A percentile compares a stretch with the other conserved stretches of the same genome.
phyloP scores from a whole-genome alignment of 768 basidiomycete genomes.

The Dioszegia hungarica region DNA sequence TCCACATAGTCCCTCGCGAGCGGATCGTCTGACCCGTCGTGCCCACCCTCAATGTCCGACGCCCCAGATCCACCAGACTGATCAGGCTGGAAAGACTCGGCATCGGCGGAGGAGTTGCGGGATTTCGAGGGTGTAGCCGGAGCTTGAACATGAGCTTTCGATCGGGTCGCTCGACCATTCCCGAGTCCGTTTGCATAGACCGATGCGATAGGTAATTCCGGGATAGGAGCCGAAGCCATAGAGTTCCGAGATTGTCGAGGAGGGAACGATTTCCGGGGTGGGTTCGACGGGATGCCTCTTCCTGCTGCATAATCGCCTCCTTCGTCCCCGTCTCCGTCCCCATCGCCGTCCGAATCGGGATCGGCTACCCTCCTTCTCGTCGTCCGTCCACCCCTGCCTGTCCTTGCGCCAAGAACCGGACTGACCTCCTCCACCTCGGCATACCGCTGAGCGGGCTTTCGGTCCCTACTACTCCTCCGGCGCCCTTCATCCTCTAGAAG shows the following conservation, averaged over 20 bases:
- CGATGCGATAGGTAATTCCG: too few relatives aligned
- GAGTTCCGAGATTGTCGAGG: constrained; percentile 13
- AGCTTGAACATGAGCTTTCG: background rate
- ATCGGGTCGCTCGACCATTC: background rate
- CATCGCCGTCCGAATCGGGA: constrained; percentile 5
- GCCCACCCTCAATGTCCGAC: constrained; percentile 1
- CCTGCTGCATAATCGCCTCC: constrained; percentile 17
- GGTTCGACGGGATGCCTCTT: background rate
- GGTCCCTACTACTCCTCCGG: background rate
- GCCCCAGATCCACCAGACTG: background rate
- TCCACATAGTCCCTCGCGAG: constrained; percentile 14
- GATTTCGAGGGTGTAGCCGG: background rate
- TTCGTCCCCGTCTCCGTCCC: constrained; percentile 11
- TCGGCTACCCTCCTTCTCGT: background rate
- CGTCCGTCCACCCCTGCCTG: background rate
- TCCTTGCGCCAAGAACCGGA: background rate
- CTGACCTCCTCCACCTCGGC: background rate
- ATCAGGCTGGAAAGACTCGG: constrained; percentile 24
- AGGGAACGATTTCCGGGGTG: constrained; percentile 29
- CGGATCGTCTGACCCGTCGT: constrained; percentile 19
- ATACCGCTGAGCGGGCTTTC: background rate
- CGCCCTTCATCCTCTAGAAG: background rate
- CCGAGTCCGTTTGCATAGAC: too few relatives aligned
- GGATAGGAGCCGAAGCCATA: background rate
- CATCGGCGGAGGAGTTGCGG: constrained; percentile 18